Evolutionary conservation across 163 green algal genomes (phyloP).

Genomic region (Scenedesmus sp.): DNA sequence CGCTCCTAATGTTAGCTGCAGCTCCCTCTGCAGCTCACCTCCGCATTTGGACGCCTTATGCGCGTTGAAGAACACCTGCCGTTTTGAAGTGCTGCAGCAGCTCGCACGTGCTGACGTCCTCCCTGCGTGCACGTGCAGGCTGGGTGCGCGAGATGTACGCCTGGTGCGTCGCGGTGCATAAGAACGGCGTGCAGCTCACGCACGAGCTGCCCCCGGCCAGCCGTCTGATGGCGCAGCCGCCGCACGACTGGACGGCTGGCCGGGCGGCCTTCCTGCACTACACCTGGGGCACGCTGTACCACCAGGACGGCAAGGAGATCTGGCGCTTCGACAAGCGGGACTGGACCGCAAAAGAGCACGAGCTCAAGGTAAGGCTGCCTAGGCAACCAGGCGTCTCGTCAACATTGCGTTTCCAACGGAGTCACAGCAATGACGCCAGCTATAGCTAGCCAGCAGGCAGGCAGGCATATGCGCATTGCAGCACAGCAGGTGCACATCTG

Average conservation of each 20-base stretch:
- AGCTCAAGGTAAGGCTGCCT: constrained; percentile 61
- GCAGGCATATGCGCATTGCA: too few relatives aligned
- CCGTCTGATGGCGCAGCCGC: constrained; percentile 83
- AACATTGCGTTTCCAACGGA: too few relatives aligned
- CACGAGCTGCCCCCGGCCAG: constrained; percentile 63
- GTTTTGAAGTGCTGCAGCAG: too few relatives aligned
- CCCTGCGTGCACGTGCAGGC: constrained; percentile 48
- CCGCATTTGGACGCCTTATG: too few relatives aligned
- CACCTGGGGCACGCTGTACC: constrained; percentile 84
- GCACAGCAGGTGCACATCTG: too few relatives aligned
- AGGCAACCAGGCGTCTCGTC: too few relatives aligned
- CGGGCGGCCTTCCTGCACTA: constrained; percentile 91
- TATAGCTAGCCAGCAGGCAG: too few relatives aligned
- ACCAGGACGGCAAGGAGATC: constrained; percentile 74
- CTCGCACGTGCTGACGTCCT: background rate
- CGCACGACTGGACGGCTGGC: constrained; percentile 71
- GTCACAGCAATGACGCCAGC: too few relatives aligned
- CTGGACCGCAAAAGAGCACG: constrained; percentile 63
- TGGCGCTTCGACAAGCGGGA: constrained; percentile 86
- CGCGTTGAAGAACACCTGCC: too few relatives aligned
- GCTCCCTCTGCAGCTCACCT: too few relatives aligned
- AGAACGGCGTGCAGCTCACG: constrained; percentile 70
- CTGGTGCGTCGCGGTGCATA: constrained; percentile 72
- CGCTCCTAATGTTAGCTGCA: too few relatives aligned
- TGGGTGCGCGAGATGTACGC: constrained; percentile 95